phyloP scores from a whole-genome alignment of 192 early-diverging fungal genomes.

The Coemansia sp. region DNA sequence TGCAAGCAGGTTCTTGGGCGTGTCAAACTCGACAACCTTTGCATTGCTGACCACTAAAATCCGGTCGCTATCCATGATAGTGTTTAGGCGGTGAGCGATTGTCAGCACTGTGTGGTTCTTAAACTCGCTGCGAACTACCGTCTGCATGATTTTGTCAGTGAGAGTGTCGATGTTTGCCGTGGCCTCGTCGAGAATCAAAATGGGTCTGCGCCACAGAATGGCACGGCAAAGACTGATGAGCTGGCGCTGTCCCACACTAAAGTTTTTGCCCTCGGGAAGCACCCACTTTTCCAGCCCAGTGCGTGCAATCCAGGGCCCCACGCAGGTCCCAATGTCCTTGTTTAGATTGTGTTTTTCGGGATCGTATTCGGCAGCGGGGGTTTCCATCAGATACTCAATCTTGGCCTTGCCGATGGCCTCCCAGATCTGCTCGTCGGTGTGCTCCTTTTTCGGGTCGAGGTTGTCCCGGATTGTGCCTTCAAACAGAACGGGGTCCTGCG shows the following conservation, averaged over 20 bases:
- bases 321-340: neutral
- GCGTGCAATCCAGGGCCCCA: neutral
- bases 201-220: slow-evolving; percentile 43
- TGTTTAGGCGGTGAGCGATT: slow-evolving; percentile 69
- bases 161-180: slow-evolving; percentile 56
- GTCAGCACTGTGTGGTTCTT: slow-evolving; percentile 46
- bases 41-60: slow-evolving; percentile 62
- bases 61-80: slow-evolving; percentile 61
- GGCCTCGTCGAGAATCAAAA: slow-evolving; percentile 64
- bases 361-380: neutral
- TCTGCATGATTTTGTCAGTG: neutral
- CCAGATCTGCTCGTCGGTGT: slow-evolving; percentile 12
- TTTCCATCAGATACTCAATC: neutral
- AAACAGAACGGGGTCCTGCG: slow-evolving; percentile 63
- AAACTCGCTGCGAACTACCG: slow-evolving; percentile 47
- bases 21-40: slow-evolving; percentile 2
- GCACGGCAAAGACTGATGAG: slow-evolving; percentile 57
- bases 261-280: neutral
- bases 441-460: slow-evolving; percentile 58
- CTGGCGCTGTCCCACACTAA: slow-evolving; percentile 55
- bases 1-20: neutral
- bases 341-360: neutral
- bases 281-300: slow-evolving; percentile 1
- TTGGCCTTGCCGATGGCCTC: slow-evolving; percentile 6
- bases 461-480: slow-evolving; percentile 61